phyloP scores from a whole-genome alignment of 2,329 filamentous ascomycete species.

The Fusarium sp. region DNA sequence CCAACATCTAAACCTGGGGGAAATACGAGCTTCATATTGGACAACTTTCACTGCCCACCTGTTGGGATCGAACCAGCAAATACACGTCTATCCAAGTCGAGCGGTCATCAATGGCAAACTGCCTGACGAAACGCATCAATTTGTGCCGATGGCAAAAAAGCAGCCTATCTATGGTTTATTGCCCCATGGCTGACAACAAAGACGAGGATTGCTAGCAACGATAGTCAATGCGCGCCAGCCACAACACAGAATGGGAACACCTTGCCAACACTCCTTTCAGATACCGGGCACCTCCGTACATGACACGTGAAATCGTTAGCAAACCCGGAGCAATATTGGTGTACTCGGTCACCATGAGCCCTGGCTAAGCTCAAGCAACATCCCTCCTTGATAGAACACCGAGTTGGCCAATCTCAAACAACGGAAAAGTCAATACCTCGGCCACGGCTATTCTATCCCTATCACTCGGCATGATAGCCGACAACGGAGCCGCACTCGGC shows the following conservation, averaged over 20 bases:
- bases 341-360: not conserved
- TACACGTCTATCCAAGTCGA: conserved; percentile 10
- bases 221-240: conserved; percentile 24
- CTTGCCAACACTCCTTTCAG: conserved; percentile 23
- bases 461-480: conserved; percentile 35
- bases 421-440: conserved; percentile 6
- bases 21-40: conserved; percentile 43
- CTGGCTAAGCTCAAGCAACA: conserved; percentile 33
- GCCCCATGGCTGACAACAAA: conserved; percentile 1
- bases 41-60: conserved; percentile 23
- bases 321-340: not conserved
- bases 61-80: conserved; percentile 36
- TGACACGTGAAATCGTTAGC: conserved; percentile 27
- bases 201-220: conserved; percentile 5
- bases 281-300: conserved; percentile 31
- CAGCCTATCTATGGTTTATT: conserved; percentile 6
- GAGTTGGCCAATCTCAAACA: conserved; percentile 29
- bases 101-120: not conserved
- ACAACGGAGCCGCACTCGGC: conserved; percentile 33
- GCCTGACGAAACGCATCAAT: not conserved
- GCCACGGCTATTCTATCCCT: conserved; percentile 26
- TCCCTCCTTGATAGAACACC: conserved; percentile 19
- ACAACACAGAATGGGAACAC: conserved; percentile 27
- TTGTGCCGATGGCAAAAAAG: not conserved
- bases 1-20: conserved; percentile 41